These are phyloP conservation scores for Abrus pulchellus DNA, from an alignment of 306 rosid genomes.

Conservation along the genomic window DNA sequence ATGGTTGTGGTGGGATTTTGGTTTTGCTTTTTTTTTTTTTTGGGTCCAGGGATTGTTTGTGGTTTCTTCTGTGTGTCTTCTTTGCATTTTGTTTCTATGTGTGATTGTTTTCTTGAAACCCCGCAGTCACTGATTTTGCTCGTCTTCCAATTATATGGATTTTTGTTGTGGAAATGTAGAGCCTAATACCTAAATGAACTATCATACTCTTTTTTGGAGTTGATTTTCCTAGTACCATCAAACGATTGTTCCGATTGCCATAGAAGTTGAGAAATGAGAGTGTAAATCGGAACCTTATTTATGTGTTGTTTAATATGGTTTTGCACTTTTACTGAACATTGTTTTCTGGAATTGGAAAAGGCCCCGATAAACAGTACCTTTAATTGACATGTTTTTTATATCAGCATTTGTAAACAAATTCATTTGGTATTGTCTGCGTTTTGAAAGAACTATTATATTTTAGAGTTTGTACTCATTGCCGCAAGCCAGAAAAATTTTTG, in stretches of 20 bases:
- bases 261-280: slow-evolving; percentile 39
- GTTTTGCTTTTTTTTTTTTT: slow-evolving; percentile 25
- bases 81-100: slow-evolving; percentile 12
- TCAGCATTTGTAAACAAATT: not conserved
- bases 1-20: slow-evolving; percentile 15
- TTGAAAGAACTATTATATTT: slow-evolving; percentile 3
- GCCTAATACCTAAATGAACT: slow-evolving; percentile 11
- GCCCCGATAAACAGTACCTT: slow-evolving; percentile 14
- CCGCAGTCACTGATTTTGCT: not conserved
- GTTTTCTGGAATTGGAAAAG: slow-evolving; percentile 38
- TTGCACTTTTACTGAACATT: slow-evolving; percentile 7
- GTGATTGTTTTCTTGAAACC: slow-evolving; percentile 32
- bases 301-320: slow-evolving; percentile 25
- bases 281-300: not conserved
- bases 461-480: not conserved
- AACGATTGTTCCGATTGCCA: slow-evolving; percentile 7
- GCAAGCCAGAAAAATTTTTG: not conserved
- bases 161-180: slow-evolving; percentile 24
- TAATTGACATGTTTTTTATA: slow-evolving; percentile 24
- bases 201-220: not conserved
- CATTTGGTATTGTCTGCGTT: slow-evolving; percentile 4
- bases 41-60: slow-evolving; percentile 55
- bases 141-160: slow-evolving; percentile 28
- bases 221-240: slow-evolving; percentile 35
- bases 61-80: not conserved